phyloP scores from a whole-genome alignment of 345 rosid genomes.

The Punica granatum region DNA sequence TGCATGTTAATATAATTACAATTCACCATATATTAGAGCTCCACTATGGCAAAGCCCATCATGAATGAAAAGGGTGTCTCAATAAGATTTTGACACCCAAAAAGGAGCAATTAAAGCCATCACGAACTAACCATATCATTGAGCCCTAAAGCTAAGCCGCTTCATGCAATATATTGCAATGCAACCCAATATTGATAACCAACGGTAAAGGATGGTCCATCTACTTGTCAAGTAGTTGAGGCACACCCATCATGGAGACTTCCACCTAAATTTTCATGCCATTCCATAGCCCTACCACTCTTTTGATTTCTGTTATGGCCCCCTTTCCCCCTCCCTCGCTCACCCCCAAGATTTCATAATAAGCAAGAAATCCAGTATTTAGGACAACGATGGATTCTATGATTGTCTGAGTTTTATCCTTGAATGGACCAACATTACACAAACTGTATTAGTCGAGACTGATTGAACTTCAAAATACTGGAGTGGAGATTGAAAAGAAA shows the following conservation, averaged over 20 bases:
- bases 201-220: background rate
- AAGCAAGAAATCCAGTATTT: background rate
- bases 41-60: too few relatives aligned
- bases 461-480: too few relatives aligned
- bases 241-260: background rate
- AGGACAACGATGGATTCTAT: too few relatives aligned
- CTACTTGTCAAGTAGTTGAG: background rate
- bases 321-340: background rate
- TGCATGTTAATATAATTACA: too few relatives aligned
- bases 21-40: too few relatives aligned
- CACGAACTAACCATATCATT: background rate
- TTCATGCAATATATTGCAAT: too few relatives aligned
- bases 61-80: background rate
- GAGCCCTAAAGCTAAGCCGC: background rate
- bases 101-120: background rate
- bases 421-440: too few relatives aligned
- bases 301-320: background rate
- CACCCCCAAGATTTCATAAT: background rate
- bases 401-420: too few relatives aligned
- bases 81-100: background rate
- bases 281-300: too few relatives aligned
- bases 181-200: background rate
- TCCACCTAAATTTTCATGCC: too few relatives aligned
- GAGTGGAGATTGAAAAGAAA: too few relatives aligned
- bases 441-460: too few relatives aligned